phyloP scores from a whole-genome alignment of 2,329 filamentous ascomycete species.

The Akanthomyces lecanii region DNA sequence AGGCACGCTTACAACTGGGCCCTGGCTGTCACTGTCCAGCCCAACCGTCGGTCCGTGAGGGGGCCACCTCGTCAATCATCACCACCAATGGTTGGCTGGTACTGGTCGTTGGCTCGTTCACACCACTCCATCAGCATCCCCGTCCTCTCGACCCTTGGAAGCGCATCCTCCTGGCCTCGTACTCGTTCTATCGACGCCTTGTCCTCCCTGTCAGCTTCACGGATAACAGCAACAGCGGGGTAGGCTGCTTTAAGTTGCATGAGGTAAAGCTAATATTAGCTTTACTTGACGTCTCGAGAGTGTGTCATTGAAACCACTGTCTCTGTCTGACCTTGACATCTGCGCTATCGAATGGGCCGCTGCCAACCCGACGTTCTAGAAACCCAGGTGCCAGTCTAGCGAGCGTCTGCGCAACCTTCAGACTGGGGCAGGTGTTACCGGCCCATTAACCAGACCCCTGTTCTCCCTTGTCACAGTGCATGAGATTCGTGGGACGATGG shows the following conservation, averaged over 20 bases:
- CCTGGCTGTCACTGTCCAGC: background rate
- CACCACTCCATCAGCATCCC: background rate
- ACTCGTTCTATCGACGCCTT: background rate
- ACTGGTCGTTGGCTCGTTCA: background rate
- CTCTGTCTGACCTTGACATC: background rate
- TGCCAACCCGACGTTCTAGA: constrained; percentile 4
- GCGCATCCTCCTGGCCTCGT: background rate
- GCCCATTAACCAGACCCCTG: background rate
- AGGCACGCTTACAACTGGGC: background rate
- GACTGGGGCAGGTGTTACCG: background rate
- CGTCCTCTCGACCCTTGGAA: background rate
- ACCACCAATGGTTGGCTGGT: background rate
- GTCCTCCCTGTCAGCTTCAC: background rate
- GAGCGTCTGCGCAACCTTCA: background rate
- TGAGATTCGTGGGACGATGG: constrained; percentile 1
- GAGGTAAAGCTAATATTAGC: background rate
- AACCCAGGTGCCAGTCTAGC: background rate
- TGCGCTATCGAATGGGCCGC: constrained; percentile 4
- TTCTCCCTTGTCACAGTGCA: background rate
- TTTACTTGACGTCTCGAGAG: background rate
- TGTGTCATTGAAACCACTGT: background rate
- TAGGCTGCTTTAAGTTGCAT: background rate
- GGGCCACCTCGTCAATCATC: background rate
- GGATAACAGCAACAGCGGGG: background rate
- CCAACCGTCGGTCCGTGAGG: constrained; percentile 4